Evolutionary conservation across 768 basidiomycete genomes (phyloP).

Genomic region (Roridomyces roridus): DNA sequence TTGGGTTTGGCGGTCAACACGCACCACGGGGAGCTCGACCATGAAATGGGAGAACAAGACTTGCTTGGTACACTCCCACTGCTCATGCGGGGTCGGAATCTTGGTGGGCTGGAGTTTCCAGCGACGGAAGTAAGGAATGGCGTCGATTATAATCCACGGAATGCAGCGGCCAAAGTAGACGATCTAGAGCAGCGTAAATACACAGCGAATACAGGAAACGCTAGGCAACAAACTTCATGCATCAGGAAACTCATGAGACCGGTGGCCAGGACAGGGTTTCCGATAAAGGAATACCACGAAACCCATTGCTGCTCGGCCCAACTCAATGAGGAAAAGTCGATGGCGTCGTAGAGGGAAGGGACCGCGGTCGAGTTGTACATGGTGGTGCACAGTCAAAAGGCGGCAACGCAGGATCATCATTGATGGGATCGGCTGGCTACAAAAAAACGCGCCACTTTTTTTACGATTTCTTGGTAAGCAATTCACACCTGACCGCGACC

Average conservation of each 20-base stretch:
- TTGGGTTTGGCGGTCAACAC: neutral
- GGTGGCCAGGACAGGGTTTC: conserved; percentile 91
- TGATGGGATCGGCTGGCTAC: no score
- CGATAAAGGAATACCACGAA: conserved; percentile 84
- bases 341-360: conserved; percentile 42
- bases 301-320: conserved; percentile 86
- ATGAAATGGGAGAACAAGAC: conserved; percentile 96
- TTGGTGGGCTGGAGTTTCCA: conserved; percentile 95
- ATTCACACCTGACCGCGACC: no score
- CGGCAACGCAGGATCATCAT: no score
- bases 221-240: conserved; percentile 72
- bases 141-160: conserved; percentile 96
- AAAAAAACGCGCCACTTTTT: no score
- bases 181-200: conserved; percentile 51
- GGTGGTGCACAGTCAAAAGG: no score
- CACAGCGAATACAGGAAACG: neutral
- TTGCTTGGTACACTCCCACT: conserved; percentile 95
- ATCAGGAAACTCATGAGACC: conserved; percentile 91
- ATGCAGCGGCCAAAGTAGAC: conserved; percentile 97
- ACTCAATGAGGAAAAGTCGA: conserved; percentile 64
- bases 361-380: conserved; percentile 52
- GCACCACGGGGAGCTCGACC: conserved; percentile 86
- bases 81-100: conserved; percentile 77
- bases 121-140: conserved; percentile 89
- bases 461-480: no score